Evolutionary conservation across 78 protist genomes (phyloP).

Genomic region (Corallochytrium limacisporum): DNA sequence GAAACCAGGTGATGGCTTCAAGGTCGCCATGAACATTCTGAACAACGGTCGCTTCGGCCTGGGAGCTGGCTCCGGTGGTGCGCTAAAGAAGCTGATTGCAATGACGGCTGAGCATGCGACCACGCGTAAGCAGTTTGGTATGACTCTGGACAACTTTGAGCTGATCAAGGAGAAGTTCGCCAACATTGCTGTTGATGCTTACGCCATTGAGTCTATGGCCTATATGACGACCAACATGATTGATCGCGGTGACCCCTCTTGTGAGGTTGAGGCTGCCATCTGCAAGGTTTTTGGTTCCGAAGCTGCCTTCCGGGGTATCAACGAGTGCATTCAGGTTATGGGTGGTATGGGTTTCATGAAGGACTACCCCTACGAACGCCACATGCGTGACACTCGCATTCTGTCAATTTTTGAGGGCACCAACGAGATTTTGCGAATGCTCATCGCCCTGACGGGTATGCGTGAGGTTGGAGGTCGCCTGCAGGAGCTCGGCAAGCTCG

Average conservation of each 20-base stretch:
- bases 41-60: constrained; percentile 25
- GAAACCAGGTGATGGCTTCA: background rate
- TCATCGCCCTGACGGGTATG: background rate
- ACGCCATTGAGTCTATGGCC: constrained; percentile 6
- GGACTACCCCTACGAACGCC: constrained; percentile 29
- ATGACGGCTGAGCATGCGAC: background rate
- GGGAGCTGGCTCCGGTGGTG: constrained; percentile 2
- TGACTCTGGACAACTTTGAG: background rate
- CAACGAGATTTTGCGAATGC: constrained; percentile 18
- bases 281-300: constrained; percentile 16
- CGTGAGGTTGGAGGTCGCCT: background rate
- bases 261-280: constrained; percentile 5
- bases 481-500: background rate
- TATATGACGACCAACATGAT: background rate
- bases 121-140: constrained; percentile 8
- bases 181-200: background rate
- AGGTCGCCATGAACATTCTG: constrained; percentile 19
- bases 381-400: constrained; percentile 28
- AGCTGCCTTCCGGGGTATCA: background rate
- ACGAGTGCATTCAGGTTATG: constrained; percentile 29
- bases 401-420: constrained; percentile 13
- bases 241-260: background rate
- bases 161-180: constrained; percentile 12
- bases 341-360: constrained; percentile 48
- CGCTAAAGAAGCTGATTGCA: background rate